Evolutionary conservation across 2,329 filamentous ascomycete species (phyloP), one percentile per base, ranked within the genome.

Genomic region (Chaetomiaceae sp.): DNA sequence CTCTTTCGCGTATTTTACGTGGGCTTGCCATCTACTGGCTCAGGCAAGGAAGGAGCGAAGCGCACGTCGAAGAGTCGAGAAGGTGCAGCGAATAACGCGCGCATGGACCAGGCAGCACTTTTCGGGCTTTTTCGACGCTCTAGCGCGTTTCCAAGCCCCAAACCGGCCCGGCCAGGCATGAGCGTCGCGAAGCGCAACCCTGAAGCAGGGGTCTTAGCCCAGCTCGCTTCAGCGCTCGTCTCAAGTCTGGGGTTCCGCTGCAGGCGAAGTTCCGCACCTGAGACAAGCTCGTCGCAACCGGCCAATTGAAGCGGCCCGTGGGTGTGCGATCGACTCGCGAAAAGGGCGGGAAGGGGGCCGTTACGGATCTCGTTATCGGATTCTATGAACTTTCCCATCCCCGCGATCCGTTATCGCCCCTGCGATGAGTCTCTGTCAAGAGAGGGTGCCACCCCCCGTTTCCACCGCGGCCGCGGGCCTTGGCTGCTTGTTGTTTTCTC

Each of bases 221-320:
- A n/a, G 42, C 19, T 24, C 36, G 46, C 33, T 30, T 45, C 53
- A 48, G 32, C 44, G 29, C 45, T 45, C 55, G 55, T 57, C 55
- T 57, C 55, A 57, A 52, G 47, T 54, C 40, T 42, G 50, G 43
- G 53, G 49, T 37, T 36, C 40, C 19, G 47, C 20, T 18, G 24
- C 46, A 48, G 18, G 27, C 50, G 26, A 46, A 33, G 8, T 15
- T 15, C 17, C 15, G 15, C 41, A 37, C 50, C 48, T 47, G 50
- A 51, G 33, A 52, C 50, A 54, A 54, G 49, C 51, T 49, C 52
- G 51, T 24, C 35, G 17, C 26, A 10, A 7, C 29, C 18, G 39
- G 42, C 54, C 52, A 56, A 57, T 57, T 9, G 35, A 38, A 29
- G 11, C 15, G 3, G 12, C 24, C 20, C 6, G 22, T 24, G 22